A percentile compares a stretch with the other conserved stretches of the same genome.
phyloP scores from a whole-genome alignment of 2,329 filamentous ascomycete species.

The Exutisphaerella laricina region DNA sequence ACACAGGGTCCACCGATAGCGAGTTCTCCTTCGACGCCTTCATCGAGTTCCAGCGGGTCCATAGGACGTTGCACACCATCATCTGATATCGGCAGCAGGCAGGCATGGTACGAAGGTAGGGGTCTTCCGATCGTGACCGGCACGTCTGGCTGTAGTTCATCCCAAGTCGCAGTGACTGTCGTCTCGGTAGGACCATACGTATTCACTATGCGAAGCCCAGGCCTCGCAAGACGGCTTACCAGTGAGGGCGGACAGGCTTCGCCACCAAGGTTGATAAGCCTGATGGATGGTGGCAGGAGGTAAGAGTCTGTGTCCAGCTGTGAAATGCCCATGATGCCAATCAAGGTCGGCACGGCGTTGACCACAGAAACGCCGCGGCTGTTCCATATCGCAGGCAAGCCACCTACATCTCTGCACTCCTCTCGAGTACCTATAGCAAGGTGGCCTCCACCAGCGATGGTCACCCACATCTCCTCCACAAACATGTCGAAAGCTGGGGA shows the following conservation, averaged over 20 bases:
- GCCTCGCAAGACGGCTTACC: conserved; percentile 18
- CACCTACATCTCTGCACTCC: conserved; percentile 18
- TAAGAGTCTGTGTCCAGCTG: conserved; percentile 11
- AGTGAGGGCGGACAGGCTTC: conserved; percentile 20
- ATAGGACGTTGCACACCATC: conserved; percentile 6
- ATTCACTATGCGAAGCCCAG: conserved; percentile 20
- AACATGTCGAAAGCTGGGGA: conserved; percentile 26
- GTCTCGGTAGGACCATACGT: conserved; percentile 25
- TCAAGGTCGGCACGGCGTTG: conserved; percentile 23
- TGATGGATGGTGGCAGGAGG: conserved; percentile 16
- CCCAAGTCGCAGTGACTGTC: conserved; percentile 20
- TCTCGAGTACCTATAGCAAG: conserved; percentile 20
- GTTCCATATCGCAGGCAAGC: conserved; percentile 17
- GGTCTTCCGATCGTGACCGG: conserved; percentile 23
- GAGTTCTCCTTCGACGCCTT: conserved; percentile 20
- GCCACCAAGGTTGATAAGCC: conserved; percentile 22
- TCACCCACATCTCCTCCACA: conserved; percentile 26
- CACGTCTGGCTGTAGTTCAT: conserved; percentile 17
- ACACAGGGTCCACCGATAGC: conserved; percentile 23
- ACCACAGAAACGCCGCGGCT: conserved; percentile 18
- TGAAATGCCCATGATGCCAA: conserved; percentile 19
- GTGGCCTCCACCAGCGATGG: conserved; percentile 21
- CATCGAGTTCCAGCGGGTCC: conserved; percentile 13
- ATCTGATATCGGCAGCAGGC: conserved; percentile 17
- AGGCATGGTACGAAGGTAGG: conserved; percentile 21